Evolutionary conservation across 441 rosid species (phyloP), one percentile per base, ranked within the genome.

Genomic region (Geranium incanum): DNA sequence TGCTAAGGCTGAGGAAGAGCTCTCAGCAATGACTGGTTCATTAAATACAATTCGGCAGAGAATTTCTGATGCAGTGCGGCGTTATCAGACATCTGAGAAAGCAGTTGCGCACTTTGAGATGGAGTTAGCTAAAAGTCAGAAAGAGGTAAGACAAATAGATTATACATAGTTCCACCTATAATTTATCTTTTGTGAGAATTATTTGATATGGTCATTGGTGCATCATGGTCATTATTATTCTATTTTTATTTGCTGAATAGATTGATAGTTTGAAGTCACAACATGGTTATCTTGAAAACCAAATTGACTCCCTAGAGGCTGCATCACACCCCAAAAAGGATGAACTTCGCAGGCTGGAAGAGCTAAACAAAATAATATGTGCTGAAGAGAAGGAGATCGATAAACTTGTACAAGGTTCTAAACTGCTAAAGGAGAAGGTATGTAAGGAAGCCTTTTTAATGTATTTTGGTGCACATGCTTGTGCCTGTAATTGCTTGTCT

Each of bases 91-190:
- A 68, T 80, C 88, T 75, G 94, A 92, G 77, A 90, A 81, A 76
- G 86, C 77, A 68, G 84, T 88, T 74, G 77, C 85, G 19, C 79
- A 69, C 78, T 74, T 90, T 74, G 91, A 92, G 81, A 89, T 90
- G 97, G 99, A 90, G 79, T 77, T 90, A 71, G 96, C 97, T 13
- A 95, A 90, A 85, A 82, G 86, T 82, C 92, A 80, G 84, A 90
- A 85, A 77, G 96, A 95, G 97, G 97, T 92, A 80, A 50, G 36
- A 28, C 55, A 28, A 52, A 59, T 66, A 28, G 71, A 59, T 23
- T 45, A 15, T 68, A 28, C 19, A 15, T 43, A 50, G 39, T 66
- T 11, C 66, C 66, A 43, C 36, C 7, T 62, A 8, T 62, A 62
- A 21, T 21, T 19, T 72, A 28, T 74, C 48, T 70, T 74, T 70